phyloP scores from a whole-genome alignment of 2,329 filamentous ascomycete genomes.

The Sporothrix sp. region DNA sequence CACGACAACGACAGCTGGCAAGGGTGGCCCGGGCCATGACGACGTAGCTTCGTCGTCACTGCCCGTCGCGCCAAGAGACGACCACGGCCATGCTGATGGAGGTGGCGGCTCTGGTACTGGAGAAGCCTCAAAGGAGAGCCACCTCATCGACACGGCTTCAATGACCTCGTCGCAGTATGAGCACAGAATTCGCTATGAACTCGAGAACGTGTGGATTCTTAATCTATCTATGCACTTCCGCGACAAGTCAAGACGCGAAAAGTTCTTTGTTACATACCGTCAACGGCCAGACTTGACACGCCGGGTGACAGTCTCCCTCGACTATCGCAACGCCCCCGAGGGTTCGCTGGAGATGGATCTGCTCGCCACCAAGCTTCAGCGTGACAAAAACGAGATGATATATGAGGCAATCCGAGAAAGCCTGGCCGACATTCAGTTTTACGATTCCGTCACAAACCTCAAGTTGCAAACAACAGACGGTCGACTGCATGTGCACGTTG shows the following conservation, averaged over 20 bases:
- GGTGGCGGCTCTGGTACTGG: too few species aligned
- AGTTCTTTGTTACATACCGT: slow-evolving; percentile 95
- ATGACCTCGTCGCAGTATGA: slow-evolving; percentile 48
- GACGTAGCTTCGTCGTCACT: background rate
- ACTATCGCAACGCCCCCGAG: slow-evolving; percentile 72
- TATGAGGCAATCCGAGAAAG: slow-evolving; percentile 93
- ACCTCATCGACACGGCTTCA: slow-evolving; percentile 34
- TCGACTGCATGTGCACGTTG: slow-evolving; percentile 87
- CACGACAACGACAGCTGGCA: background rate
- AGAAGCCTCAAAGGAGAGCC: too few species aligned
- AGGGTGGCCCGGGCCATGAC: background rate
- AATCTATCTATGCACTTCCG: slow-evolving; percentile 98
- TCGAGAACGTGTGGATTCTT: slow-evolving; percentile 85
- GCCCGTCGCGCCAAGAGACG: background rate
- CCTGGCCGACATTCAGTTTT: slow-evolving; percentile 88
- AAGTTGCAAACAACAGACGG: slow-evolving; percentile 85
- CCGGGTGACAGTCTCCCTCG: slow-evolving; percentile 83
- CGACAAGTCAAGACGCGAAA: slow-evolving; percentile 84
- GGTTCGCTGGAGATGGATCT: slow-evolving; percentile 83
- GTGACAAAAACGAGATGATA: slow-evolving; percentile 86
- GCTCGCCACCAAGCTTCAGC: slow-evolving; percentile 65
- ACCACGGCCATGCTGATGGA: background rate
- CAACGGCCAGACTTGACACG: slow-evolving; percentile 72
- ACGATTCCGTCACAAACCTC: slow-evolving; percentile 89
- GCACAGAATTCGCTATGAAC: slow-evolving; percentile 62